phyloP scores from a whole-genome alignment of 2,329 filamentous ascomycete genomes.

The Colletotrichum brevisporum region DNA sequence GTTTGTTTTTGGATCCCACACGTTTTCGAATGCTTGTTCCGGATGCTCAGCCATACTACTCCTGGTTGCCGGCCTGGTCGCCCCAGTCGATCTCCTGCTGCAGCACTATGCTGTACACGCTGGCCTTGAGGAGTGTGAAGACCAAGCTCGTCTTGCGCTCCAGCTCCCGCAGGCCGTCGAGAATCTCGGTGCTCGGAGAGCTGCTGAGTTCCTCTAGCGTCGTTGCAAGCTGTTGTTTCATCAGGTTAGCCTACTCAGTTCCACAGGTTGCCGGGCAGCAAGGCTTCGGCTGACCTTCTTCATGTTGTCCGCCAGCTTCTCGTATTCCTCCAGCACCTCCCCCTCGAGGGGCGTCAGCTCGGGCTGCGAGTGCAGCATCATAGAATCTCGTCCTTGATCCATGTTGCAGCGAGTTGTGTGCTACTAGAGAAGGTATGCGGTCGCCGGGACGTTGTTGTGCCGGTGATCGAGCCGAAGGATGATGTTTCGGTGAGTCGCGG shows the following conservation, averaged over 20 bases:
- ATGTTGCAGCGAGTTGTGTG: slow-evolving; percentile 4
- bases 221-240: slow-evolving; percentile 65
- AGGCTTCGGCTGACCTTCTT: slow-evolving; percentile 76
- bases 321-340: slow-evolving; percentile 95
- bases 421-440: not conserved
- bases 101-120: slow-evolving; percentile 97
- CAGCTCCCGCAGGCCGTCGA: slow-evolving; percentile 87
- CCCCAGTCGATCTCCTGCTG: slow-evolving; percentile 94
- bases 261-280: not conserved
- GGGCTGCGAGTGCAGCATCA: slow-evolving; percentile 56
- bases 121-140: slow-evolving; percentile 96
- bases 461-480: not conserved
- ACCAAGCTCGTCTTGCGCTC: slow-evolving; percentile 96
- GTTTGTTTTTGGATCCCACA: not conserved
- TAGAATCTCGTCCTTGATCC: slow-evolving; percentile 36
- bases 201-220: slow-evolving; percentile 75
- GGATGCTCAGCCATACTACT: slow-evolving; percentile 43
- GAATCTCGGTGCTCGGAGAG: slow-evolving; percentile 83
- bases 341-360: slow-evolving; percentile 87
- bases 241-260: not conserved
- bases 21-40: not conserved
- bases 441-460: slow-evolving; percentile 11
- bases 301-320: slow-evolving; percentile 88
- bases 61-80: slow-evolving; percentile 57
- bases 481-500: slow-evolving; percentile 36